Conservation (phyloP, 106 monocot species). For the Dendrobium catenatum region DNA sequence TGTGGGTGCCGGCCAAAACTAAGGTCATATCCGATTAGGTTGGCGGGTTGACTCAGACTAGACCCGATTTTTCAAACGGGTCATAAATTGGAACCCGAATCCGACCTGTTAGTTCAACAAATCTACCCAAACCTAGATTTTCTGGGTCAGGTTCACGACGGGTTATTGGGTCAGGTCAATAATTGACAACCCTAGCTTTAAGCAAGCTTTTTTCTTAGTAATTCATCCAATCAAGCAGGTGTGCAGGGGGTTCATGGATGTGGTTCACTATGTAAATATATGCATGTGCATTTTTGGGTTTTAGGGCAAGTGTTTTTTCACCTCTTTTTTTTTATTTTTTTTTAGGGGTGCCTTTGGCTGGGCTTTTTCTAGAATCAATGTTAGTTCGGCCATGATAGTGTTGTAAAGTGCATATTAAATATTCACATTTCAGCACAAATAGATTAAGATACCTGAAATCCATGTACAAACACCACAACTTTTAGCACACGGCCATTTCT, state of each 20-base stretch:
- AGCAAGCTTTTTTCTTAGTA: not conserved
- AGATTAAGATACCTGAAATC: constrained; percentile 71
- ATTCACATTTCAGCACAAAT: not conserved
- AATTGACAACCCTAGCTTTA: not conserved
- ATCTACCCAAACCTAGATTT: too few species aligned
- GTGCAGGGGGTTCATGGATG: not conserved
- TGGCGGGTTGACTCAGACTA: too few species aligned
- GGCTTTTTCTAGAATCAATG: not conserved
- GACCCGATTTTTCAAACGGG: too few species aligned
- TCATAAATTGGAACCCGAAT: too few species aligned
- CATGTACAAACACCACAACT: constrained; percentile 94
- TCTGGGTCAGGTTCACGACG: too few species aligned
- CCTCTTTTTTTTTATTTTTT: not conserved
- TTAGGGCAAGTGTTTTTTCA: not conserved
- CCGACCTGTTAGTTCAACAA: too few species aligned
- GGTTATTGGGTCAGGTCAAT: too few species aligned
- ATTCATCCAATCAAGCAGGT: not conserved
- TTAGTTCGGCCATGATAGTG: not conserved
- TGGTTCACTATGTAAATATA: not conserved
- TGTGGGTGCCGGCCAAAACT: too few species aligned
- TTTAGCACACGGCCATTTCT: constrained; percentile 44
- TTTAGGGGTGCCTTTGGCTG: too few species aligned
- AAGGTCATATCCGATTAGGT: too few species aligned
- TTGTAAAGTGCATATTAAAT: not conserved
- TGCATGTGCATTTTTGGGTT: not conserved